Evolutionary conservation across 192 early-diverging fungal genomes (phyloP), one percentile per base, ranked within the genome.

Genomic region (Blastocladiella britannica): DNA sequence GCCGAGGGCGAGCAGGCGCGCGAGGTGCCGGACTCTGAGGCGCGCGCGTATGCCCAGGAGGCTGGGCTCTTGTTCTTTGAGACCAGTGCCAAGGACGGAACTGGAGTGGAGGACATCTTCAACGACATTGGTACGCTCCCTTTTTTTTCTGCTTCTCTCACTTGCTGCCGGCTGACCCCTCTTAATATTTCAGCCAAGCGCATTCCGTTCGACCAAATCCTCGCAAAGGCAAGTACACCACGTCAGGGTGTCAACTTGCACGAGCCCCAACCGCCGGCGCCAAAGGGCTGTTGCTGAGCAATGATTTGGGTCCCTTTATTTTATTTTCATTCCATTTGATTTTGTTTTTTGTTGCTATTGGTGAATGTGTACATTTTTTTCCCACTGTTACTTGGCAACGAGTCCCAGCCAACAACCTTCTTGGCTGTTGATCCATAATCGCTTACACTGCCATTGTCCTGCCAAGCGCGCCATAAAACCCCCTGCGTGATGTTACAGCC

Each of bases 31-130:
- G 5, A 8, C 3, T 18, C 20, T 23, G 80, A 73, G 58, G 77
- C 79, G 15, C 69, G 77, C 62, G 74, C 69, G 51, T 83, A 83
- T 62, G 81, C 81, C 3, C 67, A 76, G 55, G 79, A 81, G 57
- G 65, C 70, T 22, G 79, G 74, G 25, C 61, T 83, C 7, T 60
- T 83, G 26, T 83, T 81, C 64, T 79, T 78, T 53, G 81, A 83
- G 59, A 80, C 81, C 2, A 79, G 76, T 7, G 81, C 81, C 57
- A 83, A 83, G 55, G 80, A 78, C 28, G 73, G 77, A 5, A 55
- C 60, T 25, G 78, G 78, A 59, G 79, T 83, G 28, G 72, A 64
- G 28, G 76, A 80, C 47, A 54, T 83, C 24, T 83, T 83, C 58
- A 78, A 70, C 28, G 64, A 70, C 58, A 47, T 23, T 20, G 20